Percentiles rank a stretch among this genome's conserved stretches.
Evolutionary conservation across 2,329 filamentous ascomycete species (phyloP).

Genomic region (Cercospora sp.): DNA sequence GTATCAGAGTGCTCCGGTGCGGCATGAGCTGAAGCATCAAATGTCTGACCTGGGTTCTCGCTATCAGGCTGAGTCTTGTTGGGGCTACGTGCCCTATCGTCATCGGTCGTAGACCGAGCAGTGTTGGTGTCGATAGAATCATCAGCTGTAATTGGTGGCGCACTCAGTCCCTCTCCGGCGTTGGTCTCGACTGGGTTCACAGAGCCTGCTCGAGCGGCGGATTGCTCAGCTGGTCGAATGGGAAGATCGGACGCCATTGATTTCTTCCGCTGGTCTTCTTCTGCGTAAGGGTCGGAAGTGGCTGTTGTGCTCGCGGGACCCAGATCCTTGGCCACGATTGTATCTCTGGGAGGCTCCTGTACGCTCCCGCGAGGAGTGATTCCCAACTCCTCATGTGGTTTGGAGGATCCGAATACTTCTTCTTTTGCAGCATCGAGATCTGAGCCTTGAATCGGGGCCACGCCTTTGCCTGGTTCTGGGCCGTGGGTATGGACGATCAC

Average conservation of each 20-base stretch:
- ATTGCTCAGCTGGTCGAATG: background rate
- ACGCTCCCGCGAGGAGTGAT: background rate
- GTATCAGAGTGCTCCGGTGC: background rate
- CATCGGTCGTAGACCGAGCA: background rate
- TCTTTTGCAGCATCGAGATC: background rate
- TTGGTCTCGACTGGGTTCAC: constrained; percentile 3
- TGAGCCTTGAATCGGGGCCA: background rate
- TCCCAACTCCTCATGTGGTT: background rate
- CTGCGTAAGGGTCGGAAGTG: background rate
- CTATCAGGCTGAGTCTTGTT: background rate
- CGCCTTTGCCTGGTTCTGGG: constrained; percentile 5
- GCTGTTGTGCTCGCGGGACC: background rate
- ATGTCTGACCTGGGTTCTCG: background rate
- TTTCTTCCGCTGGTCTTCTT: background rate
- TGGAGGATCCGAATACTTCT: background rate
- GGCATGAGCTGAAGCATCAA: background rate
- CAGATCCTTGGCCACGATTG: background rate
- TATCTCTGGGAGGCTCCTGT: background rate
- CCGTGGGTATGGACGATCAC: background rate
- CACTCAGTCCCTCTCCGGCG: background rate
- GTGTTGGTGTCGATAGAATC: background rate
- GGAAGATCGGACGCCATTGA: background rate
- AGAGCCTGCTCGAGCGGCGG: constrained; percentile 2
- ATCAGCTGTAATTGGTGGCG: background rate
- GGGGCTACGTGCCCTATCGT: background rate